Percentiles rank a stretch among this genome's conserved stretches.
Conservation (phyloP, 148 eudicot species). For the Chenopodium berlandieri region DNA sequence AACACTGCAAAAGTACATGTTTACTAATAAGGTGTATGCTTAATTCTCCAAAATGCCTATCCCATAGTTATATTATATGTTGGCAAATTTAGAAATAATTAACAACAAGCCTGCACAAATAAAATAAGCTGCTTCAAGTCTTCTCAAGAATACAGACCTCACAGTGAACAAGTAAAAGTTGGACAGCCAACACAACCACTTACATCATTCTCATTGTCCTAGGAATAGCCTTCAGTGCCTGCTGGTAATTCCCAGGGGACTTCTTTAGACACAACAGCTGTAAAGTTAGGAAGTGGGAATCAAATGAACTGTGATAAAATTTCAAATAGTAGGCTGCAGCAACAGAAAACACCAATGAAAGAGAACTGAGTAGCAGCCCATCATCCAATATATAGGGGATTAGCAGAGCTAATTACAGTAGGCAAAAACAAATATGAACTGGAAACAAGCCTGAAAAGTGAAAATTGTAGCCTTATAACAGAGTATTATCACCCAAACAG, state of each 20-base stretch:
- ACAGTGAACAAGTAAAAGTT: not conserved
- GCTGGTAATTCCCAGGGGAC: conserved; percentile 75
- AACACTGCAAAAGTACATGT: not conserved
- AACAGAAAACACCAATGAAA: not conserved
- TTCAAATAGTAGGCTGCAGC: not conserved
- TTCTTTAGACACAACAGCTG: conserved; percentile 84
- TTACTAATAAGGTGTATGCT: not conserved
- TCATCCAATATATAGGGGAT: not conserved
- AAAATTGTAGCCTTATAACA: not conserved
- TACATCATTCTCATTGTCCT: conserved; percentile 98
- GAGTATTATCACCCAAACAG: not conserved
- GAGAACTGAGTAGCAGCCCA: not conserved
- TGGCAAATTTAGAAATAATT: no score
- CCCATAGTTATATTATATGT: not conserved
- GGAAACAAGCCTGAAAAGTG: not conserved
- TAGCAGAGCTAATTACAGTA: not conserved
- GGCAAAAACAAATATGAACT: not conserved
- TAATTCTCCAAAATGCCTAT: not conserved
- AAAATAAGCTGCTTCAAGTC: not conserved
- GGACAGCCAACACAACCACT: conserved; percentile 33
- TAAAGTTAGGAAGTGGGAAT: conserved; percentile 13
- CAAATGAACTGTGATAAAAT: not conserved
- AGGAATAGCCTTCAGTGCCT: conserved; percentile 80
- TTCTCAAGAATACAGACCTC: not conserved
- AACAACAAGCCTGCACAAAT: not conserved